Conservation (phyloP, 495 filamentous ascomycete genomes). For the Aspergillus mulundensis region DNA sequence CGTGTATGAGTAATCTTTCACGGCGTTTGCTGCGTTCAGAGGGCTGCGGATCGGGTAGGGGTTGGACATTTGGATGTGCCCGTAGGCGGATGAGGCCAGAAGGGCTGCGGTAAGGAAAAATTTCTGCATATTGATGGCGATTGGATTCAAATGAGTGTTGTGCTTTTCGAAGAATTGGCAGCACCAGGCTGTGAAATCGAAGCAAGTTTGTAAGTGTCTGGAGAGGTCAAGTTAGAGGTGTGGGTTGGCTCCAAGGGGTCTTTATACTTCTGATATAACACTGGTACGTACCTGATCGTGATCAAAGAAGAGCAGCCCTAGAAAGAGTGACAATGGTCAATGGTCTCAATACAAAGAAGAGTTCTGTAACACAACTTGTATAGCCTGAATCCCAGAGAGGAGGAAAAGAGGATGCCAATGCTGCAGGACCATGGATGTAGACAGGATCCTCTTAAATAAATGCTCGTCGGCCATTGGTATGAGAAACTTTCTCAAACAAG, state of each 20-base stretch:
- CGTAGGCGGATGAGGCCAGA: slow-evolving; percentile 37
- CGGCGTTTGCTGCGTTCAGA: slow-evolving; percentile 30
- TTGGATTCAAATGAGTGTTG: not conserved
- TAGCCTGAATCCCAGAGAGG: not conserved
- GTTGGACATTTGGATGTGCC: slow-evolving; percentile 45
- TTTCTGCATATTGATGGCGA: slow-evolving; percentile 36
- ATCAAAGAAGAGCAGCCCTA: not conserved
- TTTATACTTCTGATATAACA: not conserved
- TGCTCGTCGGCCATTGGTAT: not conserved
- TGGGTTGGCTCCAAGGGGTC: not conserved
- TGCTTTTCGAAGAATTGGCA: not conserved
- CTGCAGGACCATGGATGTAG: not conserved
- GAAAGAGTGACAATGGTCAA: slow-evolving; percentile 5
- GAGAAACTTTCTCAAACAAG: slow-evolving; percentile 1
- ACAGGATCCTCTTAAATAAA: slow-evolving; percentile 11
- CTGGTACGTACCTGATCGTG: not conserved
- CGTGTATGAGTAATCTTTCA: slow-evolving; percentile 51
- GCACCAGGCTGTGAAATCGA: not conserved
- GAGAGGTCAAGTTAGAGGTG: not conserved
- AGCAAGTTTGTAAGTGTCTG: not conserved
- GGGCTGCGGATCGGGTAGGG: slow-evolving; percentile 47
- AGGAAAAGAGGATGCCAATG: not conserved
- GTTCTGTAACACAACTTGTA: not conserved
- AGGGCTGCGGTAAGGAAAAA: slow-evolving; percentile 28
- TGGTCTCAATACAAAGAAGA: not conserved